Percentiles rank a stretch among this genome's conserved stretches.
These are phyloP conservation scores for Steccherinum ochraceum DNA, from an alignment of 768 basidiomycete genomes.

Conservation along the genomic window DNA sequence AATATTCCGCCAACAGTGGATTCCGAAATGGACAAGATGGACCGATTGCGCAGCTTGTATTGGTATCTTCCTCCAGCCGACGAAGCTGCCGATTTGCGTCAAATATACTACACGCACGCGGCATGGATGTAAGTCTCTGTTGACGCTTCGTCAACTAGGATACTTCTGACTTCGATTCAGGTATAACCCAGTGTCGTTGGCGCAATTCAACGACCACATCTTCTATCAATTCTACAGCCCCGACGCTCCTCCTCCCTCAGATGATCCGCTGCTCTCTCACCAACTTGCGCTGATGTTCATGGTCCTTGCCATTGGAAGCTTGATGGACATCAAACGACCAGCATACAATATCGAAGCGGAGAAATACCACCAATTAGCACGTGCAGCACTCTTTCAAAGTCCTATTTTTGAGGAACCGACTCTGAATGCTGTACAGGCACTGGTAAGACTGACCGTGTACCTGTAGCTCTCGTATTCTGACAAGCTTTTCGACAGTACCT, in stretches of 20 bases:
- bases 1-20: slow-evolving; percentile 30
- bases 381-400: slow-evolving; percentile 56
- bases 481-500: slow-evolving; percentile 39
- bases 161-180: too few species aligned
- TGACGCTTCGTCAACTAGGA: slow-evolving; percentile 1
- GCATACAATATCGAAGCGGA: slow-evolving; percentile 52
- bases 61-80: slow-evolving; percentile 65
- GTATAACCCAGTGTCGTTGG: slow-evolving; percentile 59
- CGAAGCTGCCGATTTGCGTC: slow-evolving; percentile 54
- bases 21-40: slow-evolving; percentile 20
- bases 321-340: slow-evolving; percentile 53
- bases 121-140: slow-evolving; percentile 55
- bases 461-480: too few species aligned
- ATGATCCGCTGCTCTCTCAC: slow-evolving; percentile 41
- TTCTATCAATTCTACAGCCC: slow-evolving; percentile 49
- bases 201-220: slow-evolving; percentile 47
- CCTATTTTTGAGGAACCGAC: slow-evolving; percentile 63
- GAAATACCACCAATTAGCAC: slow-evolving; percentile 53
- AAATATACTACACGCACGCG: slow-evolving; percentile 56
- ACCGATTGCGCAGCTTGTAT: slow-evolving; percentile 50
- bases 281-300: slow-evolving; percentile 55
- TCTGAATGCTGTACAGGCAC: slow-evolving; percentile 54
- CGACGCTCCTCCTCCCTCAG: slow-evolving; percentile 34
- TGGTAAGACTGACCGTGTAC: slow-evolving; percentile 49
- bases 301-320: slow-evolving; percentile 56